A percentile compares a stretch with the other conserved stretches of the same genome.
phyloP scores from a whole-genome alignment of 2,329 filamentous ascomycete species.

The Aschersonia sp. region DNA sequence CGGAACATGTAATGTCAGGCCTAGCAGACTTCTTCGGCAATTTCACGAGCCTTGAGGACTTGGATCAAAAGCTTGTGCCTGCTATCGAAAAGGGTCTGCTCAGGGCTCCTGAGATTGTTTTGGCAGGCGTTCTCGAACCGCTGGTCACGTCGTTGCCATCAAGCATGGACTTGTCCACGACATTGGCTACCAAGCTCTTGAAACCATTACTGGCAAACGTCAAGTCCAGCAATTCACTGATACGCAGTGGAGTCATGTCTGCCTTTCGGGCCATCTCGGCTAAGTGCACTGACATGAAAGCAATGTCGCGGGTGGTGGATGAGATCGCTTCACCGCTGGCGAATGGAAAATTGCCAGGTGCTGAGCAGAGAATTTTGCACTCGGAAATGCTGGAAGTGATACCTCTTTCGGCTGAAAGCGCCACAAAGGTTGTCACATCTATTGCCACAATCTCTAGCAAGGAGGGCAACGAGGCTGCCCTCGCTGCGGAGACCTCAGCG shows the following conservation, averaged over 20 bases:
- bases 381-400: slow-evolving; percentile 64
- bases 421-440: slow-evolving; percentile 50
- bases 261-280: slow-evolving; percentile 60
- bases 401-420: slow-evolving; percentile 43
- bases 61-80: slow-evolving; percentile 63
- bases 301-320: slow-evolving; percentile 54
- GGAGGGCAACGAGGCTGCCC: slow-evolving; percentile 76
- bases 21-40: slow-evolving; percentile 69
- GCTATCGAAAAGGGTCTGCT: slow-evolving; percentile 79
- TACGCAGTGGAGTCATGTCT: slow-evolving; percentile 61
- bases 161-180: slow-evolving; percentile 61
- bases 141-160: slow-evolving; percentile 57
- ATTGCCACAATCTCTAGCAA: slow-evolving; percentile 60
- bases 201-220: slow-evolving; percentile 83
- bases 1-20: slow-evolving; percentile 56
- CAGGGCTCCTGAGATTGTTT: slow-evolving; percentile 76
- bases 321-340: slow-evolving; percentile 73
- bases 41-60: slow-evolving; percentile 60
- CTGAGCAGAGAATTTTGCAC: slow-evolving; percentile 73
- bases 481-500: slow-evolving; percentile 60
- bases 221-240: slow-evolving; percentile 72
- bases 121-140: slow-evolving; percentile 64
- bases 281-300: slow-evolving; percentile 40
- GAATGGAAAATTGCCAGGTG: slow-evolving; percentile 65
- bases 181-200: slow-evolving; percentile 57